A percentile compares a stretch with the other conserved stretches of the same genome.
These are phyloP conservation scores for Senna siamea DNA, from an alignment of 306 rosid genomes.

Conservation along the genomic window DNA sequence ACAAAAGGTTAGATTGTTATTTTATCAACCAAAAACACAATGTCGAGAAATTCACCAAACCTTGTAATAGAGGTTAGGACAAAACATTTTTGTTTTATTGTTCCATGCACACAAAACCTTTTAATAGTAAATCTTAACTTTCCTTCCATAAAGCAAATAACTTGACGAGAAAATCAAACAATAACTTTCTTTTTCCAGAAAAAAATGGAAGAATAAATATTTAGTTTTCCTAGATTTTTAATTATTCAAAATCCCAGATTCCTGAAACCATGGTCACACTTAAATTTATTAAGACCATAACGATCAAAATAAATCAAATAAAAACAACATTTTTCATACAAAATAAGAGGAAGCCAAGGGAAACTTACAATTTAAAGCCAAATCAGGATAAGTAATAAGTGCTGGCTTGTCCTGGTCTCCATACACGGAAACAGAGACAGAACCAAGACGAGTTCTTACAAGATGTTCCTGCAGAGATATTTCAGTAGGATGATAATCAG, in stretches of 20 bases:
- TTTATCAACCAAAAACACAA: conserved; percentile 3
- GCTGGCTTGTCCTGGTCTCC: conserved; percentile 98
- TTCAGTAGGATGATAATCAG: conserved; percentile 29
- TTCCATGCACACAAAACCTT: conserved; percentile 13
- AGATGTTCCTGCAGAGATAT: conserved; percentile 74
- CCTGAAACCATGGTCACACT: neutral
- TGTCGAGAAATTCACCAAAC: conserved; percentile 21
- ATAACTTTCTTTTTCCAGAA: neutral
- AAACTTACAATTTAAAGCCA: conserved; percentile 87
- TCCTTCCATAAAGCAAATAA: conserved; percentile 1
- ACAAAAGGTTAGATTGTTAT: conserved; percentile 44
- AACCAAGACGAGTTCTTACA: conserved; percentile 73
- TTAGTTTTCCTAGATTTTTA: neutral
- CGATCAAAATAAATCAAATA: conserved; percentile 12
- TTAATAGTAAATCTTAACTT: conserved; percentile 16
- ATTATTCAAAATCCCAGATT: conserved; percentile 8
- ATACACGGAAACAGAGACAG: conserved; percentile 73
- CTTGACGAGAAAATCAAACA: neutral
- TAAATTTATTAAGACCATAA: neutral
- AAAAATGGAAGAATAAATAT: neutral
- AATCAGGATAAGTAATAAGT: conserved; percentile 89
- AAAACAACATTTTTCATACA: neutral
- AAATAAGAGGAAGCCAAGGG: neutral
- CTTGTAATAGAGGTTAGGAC: neutral
- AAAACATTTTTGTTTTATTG: neutral